Evolutionary conservation across 306 rosid genomes (phyloP).

Genomic region (Gastrolobium villosum): DNA sequence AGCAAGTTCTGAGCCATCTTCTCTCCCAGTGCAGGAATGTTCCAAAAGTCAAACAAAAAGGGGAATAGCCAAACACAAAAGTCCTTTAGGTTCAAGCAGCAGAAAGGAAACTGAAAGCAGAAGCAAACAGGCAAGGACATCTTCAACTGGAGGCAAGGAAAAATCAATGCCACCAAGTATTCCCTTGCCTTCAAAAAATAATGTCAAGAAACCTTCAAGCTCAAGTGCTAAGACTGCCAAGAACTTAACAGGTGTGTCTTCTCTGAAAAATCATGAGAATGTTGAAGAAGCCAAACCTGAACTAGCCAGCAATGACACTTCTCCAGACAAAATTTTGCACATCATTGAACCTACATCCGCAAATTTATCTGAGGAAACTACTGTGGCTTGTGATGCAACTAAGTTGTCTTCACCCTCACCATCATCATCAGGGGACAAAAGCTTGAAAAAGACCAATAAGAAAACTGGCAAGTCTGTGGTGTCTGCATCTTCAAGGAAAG

Average conservation of each 20-base stretch:
- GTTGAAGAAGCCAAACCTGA: conserved; percentile 42
- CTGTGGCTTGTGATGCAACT: conserved; percentile 45
- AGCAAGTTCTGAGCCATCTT: conserved; percentile 37
- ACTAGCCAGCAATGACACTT: conserved; percentile 48
- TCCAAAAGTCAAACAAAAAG: conserved; percentile 45
- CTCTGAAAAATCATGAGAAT: conserved; percentile 41
- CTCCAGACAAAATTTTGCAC: conserved; percentile 57
- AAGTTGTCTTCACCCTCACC: conserved; percentile 45
- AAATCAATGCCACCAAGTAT: conserved; percentile 31
- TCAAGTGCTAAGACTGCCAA: conserved; percentile 36
- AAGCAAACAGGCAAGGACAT: conserved; percentile 45
- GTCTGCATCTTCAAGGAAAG: conserved; percentile 58
- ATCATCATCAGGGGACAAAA: conserved; percentile 47
- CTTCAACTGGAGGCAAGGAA: conserved; percentile 48
- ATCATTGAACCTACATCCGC: conserved; percentile 53
- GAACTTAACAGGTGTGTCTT: conserved; percentile 39
- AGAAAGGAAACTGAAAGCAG: conserved; percentile 45
- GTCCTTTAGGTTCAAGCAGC: conserved; percentile 45
- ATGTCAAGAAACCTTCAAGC: conserved; percentile 49
- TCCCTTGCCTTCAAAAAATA: conserved; percentile 50
- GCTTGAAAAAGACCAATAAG: conserved; percentile 49
- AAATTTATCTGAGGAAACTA: conserved; percentile 48
- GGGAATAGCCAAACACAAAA: conserved; percentile 41
- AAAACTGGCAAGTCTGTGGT: conserved; percentile 39
- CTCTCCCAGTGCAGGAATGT: conserved; percentile 41